A percentile compares a stretch with the other conserved stretches of the same genome.
Evolutionary conservation across 2,329 filamentous ascomycete genomes (phyloP).

Genomic region (Aaosphaeria pasadenensis): DNA sequence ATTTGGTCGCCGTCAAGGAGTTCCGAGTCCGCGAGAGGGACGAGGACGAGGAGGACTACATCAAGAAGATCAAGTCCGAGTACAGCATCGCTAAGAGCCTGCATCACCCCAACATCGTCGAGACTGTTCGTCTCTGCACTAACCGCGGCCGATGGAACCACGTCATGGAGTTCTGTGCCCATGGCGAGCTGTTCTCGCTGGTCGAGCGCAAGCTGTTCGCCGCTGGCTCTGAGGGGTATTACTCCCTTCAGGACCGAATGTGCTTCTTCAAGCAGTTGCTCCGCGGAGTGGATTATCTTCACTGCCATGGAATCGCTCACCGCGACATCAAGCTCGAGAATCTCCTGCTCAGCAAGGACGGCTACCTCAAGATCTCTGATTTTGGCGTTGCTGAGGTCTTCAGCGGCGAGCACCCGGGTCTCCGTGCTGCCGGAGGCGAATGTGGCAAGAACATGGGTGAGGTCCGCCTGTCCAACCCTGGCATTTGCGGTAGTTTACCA

Average conservation of each 20-base stretch:
- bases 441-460: slow-evolving; percentile 72
- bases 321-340: slow-evolving; percentile 92
- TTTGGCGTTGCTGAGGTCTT: slow-evolving; percentile 90
- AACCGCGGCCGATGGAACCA: slow-evolving; percentile 79
- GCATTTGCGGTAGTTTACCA: slow-evolving; percentile 79
- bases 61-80: slow-evolving; percentile 88
- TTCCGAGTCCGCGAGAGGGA: slow-evolving; percentile 70
- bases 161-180: slow-evolving; percentile 87
- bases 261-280: slow-evolving; percentile 90
- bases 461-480: slow-evolving; percentile 69
- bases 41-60: slow-evolving; percentile 72
- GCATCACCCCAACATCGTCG: slow-evolving; percentile 83
- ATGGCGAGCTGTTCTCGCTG: slow-evolving; percentile 75
- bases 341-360: slow-evolving; percentile 72
- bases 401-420: slow-evolving; percentile 73
- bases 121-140: slow-evolving; percentile 71
- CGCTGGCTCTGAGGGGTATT: slow-evolving; percentile 50
- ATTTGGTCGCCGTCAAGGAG: slow-evolving; percentile 82
- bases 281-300: slow-evolving; percentile 77
- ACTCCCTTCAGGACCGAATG: slow-evolving; percentile 66
- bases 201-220: slow-evolving; percentile 59
- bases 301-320: slow-evolving; percentile 81
- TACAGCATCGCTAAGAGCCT: slow-evolving; percentile 83
- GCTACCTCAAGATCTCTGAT: slow-evolving; percentile 85
- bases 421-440: slow-evolving; percentile 68